Conservation (phyloP, 2,329 filamentous ascomycete genomes). For the Xylariaceae sp. region DNA sequence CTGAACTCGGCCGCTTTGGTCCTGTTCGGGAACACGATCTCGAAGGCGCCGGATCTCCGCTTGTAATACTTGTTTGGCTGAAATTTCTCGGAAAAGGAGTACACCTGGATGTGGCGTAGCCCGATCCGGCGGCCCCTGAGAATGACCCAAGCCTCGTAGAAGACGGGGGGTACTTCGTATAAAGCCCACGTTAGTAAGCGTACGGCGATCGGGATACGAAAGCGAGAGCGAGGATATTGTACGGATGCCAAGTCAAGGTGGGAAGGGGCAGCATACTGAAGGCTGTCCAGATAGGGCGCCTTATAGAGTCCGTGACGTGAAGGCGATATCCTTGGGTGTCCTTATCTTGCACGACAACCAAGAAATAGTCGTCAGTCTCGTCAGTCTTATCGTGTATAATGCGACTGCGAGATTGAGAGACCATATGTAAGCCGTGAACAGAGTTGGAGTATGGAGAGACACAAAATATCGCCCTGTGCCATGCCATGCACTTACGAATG, state of each 20-base stretch:
- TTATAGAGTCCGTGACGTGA: no score
- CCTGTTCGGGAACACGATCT: slow-evolving; percentile 43
- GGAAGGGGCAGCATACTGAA: slow-evolving; percentile 42
- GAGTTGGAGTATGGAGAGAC: no score
- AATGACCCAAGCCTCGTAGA: slow-evolving; percentile 43
- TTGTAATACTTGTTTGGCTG: slow-evolving; percentile 47
- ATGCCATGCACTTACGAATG: slow-evolving; percentile 53
- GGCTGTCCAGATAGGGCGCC: slow-evolving; percentile 59
- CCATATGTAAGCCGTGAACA: no score
- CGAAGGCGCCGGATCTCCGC: slow-evolving; percentile 43
- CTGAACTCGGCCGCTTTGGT: slow-evolving; percentile 35
- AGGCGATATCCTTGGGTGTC: slow-evolving; percentile 46
- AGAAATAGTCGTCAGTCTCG: no score
- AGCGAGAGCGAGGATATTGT: no score
- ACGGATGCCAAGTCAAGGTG: background rate
- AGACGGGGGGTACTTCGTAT: slow-evolving; percentile 46
- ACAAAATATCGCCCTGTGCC: no score
- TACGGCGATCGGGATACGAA: no score
- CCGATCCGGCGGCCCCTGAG: slow-evolving; percentile 44
- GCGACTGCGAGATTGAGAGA: slow-evolving; percentile 38
- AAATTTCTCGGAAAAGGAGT: slow-evolving; percentile 55
- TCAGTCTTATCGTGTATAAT: slow-evolving; percentile 51
- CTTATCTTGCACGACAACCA: slow-evolving; percentile 49
- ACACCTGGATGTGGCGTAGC: slow-evolving; percentile 50
- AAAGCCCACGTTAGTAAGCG: background rate